Evolutionary conservation across 306 rosid species (phyloP), one percentile per base, ranked within the genome.

Genomic region (Benincasa hispida): DNA sequence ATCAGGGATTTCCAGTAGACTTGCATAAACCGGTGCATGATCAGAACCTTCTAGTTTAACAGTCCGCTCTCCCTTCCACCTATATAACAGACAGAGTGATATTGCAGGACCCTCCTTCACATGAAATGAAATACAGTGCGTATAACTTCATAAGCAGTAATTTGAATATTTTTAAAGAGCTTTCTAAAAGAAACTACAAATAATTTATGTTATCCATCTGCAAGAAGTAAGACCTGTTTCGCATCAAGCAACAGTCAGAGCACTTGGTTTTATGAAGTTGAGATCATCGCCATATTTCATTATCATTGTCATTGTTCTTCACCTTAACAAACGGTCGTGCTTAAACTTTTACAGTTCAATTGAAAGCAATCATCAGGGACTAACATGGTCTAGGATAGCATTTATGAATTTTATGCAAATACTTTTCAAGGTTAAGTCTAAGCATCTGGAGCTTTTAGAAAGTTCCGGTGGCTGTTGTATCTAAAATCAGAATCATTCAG

Each of bases 11-110:
- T 88, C 96, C 65, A 77, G 63, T 27, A 94, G 87, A 70, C 82
- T 83, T 62, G 85, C 42, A 81, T 61, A 87, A 85, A 94, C 95
- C 5, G 98, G 97, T 79, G 98, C 98, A 85, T 94, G 98, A 83
- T 94, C 97, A 42, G 98, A 94, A 68, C 97, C 97, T 89, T 94
- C 96, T 51, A 92, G 87, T 79, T 90, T 94, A 77, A 82, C 28
- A 76, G 86, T 86, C 66, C 76, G 90, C 56, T 92, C 93, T 82
- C 82, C 97, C 81, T 94, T 94, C 97, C 97, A 90, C 80, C 93
- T 84, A 81, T 41, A 80, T 42, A 75, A 69, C 42, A 80, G 63
- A 73, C 69, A 50, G 79, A 53, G 75, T 65, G 61, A 73, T 28
- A 76, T 56, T 60, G 35, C 68, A 77, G 72, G 76, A 41, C 28